A percentile compares a stretch with the other conserved stretches of the same genome.
Evolutionary conservation across 306 rosid genomes (phyloP).

Genomic region (Vigna radiata): DNA sequence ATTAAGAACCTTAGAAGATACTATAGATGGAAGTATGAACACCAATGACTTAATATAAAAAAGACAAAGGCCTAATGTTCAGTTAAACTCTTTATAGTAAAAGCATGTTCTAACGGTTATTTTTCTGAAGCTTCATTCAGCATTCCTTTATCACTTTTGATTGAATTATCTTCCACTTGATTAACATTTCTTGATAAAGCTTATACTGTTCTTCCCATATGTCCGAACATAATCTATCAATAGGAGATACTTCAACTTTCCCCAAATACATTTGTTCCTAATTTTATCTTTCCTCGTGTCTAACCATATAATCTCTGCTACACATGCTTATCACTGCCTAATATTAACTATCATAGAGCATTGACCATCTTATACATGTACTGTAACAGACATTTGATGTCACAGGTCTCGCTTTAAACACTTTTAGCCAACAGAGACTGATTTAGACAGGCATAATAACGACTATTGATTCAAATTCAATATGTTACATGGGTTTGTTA

Average conservation of each 20-base stretch:
- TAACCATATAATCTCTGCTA: constrained; percentile 7
- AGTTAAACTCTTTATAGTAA: neutral
- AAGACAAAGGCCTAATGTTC: neutral
- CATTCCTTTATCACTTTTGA: neutral
- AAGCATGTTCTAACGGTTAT: neutral
- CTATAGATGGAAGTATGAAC: neutral
- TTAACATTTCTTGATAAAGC: constrained; percentile 3
- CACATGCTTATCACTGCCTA: neutral
- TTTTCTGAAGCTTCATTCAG: neutral
- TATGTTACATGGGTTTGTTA: neutral
- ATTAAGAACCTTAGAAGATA: constrained; percentile 20
- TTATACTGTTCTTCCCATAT: constrained; percentile 4
- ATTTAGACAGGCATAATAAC: constrained; percentile 9
- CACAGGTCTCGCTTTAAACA: neutral
- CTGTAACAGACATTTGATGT: neutral
- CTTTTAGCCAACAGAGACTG: neutral
- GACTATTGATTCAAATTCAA: neutral
- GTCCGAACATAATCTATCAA: constrained; percentile 34
- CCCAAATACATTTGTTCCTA: neutral
- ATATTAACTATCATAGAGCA: neutral
- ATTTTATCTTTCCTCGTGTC: constrained; percentile 9
- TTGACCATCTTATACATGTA: neutral
- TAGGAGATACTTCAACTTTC: neutral
- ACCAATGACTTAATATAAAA: neutral
- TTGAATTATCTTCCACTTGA: constrained; percentile 25